phyloP scores from a whole-genome alignment of 768 basidiomycete genomes.

The Psilocybe cyanescens region DNA sequence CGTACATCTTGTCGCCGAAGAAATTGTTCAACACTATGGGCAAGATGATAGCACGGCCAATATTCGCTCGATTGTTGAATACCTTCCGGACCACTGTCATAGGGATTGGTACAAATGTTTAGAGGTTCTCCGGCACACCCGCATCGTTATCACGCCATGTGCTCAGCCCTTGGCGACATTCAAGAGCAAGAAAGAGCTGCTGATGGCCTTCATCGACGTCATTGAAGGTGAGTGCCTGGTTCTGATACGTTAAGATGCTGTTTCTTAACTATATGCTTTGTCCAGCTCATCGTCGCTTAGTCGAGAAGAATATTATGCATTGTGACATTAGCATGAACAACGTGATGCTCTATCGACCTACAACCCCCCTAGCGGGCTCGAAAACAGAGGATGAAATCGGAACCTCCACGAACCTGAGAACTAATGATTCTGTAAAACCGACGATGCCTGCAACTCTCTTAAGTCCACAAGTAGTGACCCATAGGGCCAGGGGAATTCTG shows the following conservation, averaged over 20 bases:
- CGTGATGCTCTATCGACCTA: constrained; percentile 14
- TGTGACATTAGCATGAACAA: constrained; percentile 28
- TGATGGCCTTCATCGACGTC: constrained; percentile 1
- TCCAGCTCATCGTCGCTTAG: constrained; percentile 1
- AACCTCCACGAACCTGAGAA: no score
- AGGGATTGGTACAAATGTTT: background rate
- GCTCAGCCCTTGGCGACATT: background rate
- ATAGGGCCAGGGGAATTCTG: background rate
- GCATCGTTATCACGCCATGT: constrained; percentile 4
- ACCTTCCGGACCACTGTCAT: background rate
- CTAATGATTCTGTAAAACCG: no score
- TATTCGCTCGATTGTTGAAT: background rate
- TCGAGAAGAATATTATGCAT: constrained; percentile 21
- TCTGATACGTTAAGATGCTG: no score
- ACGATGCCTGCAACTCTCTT: no score
- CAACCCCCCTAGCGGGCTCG: no score
- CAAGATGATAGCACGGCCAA: background rate
- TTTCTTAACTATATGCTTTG: no score
- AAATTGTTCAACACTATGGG: background rate
- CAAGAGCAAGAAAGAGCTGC: constrained; percentile 2
- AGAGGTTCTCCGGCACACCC: background rate
- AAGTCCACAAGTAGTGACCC: no score
- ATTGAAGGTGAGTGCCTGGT: constrained; percentile 1
- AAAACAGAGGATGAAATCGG: no score
- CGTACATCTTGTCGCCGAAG: background rate